A percentile compares a stretch with the other conserved stretches of the same genome.
Conservation (phyloP, 2,329 filamentous ascomycete genomes). For the Sordariomycetes sp. region DNA sequence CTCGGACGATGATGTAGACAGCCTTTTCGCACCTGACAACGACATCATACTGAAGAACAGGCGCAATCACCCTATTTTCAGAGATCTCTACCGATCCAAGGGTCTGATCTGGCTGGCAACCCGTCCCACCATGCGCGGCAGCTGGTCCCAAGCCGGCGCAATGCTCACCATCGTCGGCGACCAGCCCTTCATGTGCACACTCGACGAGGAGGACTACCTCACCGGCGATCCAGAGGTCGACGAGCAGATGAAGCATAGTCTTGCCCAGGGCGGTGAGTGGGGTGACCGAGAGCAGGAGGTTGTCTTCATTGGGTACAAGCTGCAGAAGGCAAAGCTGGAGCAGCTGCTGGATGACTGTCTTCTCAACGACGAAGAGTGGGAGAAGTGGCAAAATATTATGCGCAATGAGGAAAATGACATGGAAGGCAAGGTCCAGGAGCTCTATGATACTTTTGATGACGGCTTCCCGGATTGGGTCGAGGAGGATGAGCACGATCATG, state of each 20-base stretch:
- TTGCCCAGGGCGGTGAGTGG: constrained; percentile 49
- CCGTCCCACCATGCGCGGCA: constrained; percentile 41
- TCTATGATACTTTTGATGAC: constrained; percentile 47
- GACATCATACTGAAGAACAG: constrained; percentile 44
- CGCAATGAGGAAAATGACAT: constrained; percentile 21
- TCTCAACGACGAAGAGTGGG: constrained; percentile 49
- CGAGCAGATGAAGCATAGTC: constrained; percentile 37
- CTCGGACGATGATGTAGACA: constrained; percentile 10
- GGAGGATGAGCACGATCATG: constrained; percentile 22
- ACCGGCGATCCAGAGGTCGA: constrained; percentile 39
- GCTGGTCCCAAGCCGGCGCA: constrained; percentile 56
- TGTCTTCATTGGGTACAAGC: constrained; percentile 62
- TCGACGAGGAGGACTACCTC: constrained; percentile 39
- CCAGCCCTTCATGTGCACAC: constrained; percentile 48
- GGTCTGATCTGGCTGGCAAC: constrained; percentile 53
- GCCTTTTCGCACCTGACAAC: constrained; percentile 23
- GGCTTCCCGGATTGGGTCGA: constrained; percentile 47
- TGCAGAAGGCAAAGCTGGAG: constrained; percentile 43
- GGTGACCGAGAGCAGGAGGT: constrained; percentile 63
- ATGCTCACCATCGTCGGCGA: constrained; percentile 53
- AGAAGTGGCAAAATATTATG: constrained; percentile 44
- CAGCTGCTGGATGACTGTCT: constrained; percentile 50
- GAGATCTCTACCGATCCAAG: constrained; percentile 52
- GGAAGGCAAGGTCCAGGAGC: constrained; percentile 31
- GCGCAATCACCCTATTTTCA: constrained; percentile 39